phyloP scores from a whole-genome alignment of 805 yeast genomes.

The Tetrapisispora taiwanensis region DNA sequence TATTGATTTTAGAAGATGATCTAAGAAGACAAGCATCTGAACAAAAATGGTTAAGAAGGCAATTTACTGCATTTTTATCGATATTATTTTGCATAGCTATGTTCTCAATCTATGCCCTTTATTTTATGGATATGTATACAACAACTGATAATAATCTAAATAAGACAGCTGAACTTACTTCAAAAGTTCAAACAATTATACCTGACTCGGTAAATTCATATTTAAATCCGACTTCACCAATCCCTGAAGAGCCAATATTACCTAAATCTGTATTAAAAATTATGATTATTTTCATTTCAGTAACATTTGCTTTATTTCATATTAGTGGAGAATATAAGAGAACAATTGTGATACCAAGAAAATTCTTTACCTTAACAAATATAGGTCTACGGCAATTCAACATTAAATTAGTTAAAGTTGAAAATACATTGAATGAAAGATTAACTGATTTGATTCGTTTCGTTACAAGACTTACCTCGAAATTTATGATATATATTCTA shows the following conservation, averaged over 20 bases:
- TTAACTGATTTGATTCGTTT: constrained; percentile 29
- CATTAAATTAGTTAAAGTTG: constrained; percentile 59
- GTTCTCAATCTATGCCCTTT: constrained; percentile 32
- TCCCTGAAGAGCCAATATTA: background rate
- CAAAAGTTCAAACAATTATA: constrained; percentile 22
- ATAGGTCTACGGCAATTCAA: constrained; percentile 82
- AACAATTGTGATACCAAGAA: constrained; percentile 72
- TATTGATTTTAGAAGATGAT: constrained; percentile 77
- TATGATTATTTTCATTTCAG: constrained; percentile 25
- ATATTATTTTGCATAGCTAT: constrained; percentile 34
- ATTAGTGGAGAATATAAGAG: constrained; percentile 83
- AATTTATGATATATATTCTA: constrained; percentile 11
- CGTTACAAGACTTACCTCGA: constrained; percentile 20
- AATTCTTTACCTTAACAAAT: constrained; percentile 72
- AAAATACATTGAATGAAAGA: constrained; percentile 31
- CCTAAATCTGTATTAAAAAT: constrained; percentile 6
- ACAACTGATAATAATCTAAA: background rate
- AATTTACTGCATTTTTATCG: constrained; percentile 33
- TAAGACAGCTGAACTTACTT: constrained; percentile 22
- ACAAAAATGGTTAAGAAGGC: constrained; percentile 51
- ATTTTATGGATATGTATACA: constrained; percentile 10
- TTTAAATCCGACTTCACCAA: too few relatives aligned
- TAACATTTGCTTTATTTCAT: constrained; percentile 69
- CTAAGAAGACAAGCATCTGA: constrained; percentile 71
- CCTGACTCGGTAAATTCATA: background rate